phyloP scores from a whole-genome alignment of 345 rosid genomes.

The Lepidium africanum region DNA sequence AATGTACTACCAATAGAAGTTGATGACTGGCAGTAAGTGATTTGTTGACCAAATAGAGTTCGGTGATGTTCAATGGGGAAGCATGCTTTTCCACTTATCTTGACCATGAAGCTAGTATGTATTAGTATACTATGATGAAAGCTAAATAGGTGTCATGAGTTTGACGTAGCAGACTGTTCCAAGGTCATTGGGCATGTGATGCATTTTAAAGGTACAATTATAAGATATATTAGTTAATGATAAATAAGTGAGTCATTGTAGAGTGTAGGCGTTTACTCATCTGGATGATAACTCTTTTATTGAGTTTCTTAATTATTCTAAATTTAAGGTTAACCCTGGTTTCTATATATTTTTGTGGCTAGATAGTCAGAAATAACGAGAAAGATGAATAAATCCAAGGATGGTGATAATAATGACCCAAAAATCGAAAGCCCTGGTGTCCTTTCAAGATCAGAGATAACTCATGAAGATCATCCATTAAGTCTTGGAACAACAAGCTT shows the following conservation, averaged over 20 bases:
- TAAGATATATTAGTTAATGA: neutral
- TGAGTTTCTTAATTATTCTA: conserved; percentile 2
- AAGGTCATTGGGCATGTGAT: neutral
- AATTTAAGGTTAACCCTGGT: conserved; percentile 16
- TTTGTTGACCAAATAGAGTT: neutral
- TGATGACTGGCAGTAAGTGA: neutral
- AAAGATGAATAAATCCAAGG: conserved; percentile 58
- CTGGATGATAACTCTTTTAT: neutral
- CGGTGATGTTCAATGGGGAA: neutral
- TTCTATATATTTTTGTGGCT: conserved; percentile 69
- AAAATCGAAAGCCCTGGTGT: conserved; percentile 44
- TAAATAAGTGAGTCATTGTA: neutral
- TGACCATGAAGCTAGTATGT: neutral
- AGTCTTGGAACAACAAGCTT: conserved; percentile 87
- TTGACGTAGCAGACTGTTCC: neutral
- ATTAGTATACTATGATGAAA: neutral
- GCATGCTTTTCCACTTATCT: neutral
- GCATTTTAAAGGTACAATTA: neutral
- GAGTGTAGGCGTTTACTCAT: neutral
- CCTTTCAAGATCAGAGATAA: conserved; percentile 70
- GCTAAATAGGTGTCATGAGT: neutral
- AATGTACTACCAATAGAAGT: neutral
- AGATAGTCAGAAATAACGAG: conserved; percentile 92
- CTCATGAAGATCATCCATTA: conserved; percentile 93
- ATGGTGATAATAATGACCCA: conserved; percentile 34